A percentile compares a stretch with the other conserved stretches of the same genome.
These are phyloP conservation scores for Amylostereum areolatum DNA, from an alignment of 1,284 basidiomycete species.

Conservation along the genomic window DNA sequence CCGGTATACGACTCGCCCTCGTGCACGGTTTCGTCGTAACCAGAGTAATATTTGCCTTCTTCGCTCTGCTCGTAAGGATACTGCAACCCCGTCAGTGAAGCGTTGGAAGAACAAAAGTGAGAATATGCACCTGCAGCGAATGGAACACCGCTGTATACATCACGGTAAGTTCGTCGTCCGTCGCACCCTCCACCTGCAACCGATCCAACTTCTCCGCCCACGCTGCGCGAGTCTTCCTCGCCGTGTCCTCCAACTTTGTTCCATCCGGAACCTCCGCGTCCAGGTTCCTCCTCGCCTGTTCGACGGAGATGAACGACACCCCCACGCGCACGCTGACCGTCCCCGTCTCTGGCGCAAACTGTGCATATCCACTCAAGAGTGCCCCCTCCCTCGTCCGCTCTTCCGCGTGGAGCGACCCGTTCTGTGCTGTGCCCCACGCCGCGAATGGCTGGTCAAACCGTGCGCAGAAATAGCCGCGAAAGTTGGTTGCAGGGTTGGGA, in stretches of 20 bases:
- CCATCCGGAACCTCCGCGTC: constrained; percentile 61
- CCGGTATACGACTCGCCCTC: constrained; percentile 68
- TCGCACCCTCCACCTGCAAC: constrained; percentile 53
- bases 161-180: constrained; percentile 42
- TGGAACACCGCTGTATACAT: constrained; percentile 72
- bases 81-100: constrained; percentile 31
- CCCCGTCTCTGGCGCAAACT: constrained; percentile 34
- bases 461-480: constrained; percentile 74
- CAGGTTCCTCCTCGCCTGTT: constrained; percentile 64
- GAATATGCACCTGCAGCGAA: constrained; percentile 53
- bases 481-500: constrained; percentile 44
- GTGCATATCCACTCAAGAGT: constrained; percentile 53
- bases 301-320: constrained; percentile 73
- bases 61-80: constrained; percentile 80
- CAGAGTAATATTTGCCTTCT: constrained; percentile 69
- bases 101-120: too few relatives aligned
- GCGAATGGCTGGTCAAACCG: constrained; percentile 53
- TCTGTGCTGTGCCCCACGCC: constrained; percentile 44
- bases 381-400: constrained; percentile 30
- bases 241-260: constrained; percentile 56
- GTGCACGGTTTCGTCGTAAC: constrained; percentile 62
- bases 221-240: constrained; percentile 43
- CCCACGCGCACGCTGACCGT: constrained; percentile 62
- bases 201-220: constrained; percentile 74
- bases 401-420: constrained; percentile 32